Evolutionary conservation across 306 rosid species (phyloP).

Genomic region (Medicago ruthenica): DNA sequence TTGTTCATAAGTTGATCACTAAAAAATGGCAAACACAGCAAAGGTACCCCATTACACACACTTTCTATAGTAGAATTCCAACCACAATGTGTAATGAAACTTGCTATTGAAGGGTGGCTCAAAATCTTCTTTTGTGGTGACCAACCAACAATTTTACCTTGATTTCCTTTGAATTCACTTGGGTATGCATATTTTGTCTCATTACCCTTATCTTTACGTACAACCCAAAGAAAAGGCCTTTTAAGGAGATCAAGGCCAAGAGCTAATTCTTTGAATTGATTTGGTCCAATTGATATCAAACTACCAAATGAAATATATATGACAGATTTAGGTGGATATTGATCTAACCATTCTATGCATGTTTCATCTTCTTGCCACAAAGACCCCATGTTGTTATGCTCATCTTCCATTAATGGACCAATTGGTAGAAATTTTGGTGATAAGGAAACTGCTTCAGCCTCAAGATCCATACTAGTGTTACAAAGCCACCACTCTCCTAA

Average conservation of each 20-base stretch:
- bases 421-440: constrained; percentile 48
- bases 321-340: constrained; percentile 43
- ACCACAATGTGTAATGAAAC: constrained; percentile 66
- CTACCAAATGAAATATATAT: constrained; percentile 55
- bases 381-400: background rate
- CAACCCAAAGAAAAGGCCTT: constrained; percentile 51
- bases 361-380: constrained; percentile 42
- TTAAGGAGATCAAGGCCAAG: constrained; percentile 45
- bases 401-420: constrained; percentile 46
- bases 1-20: constrained; percentile 54
- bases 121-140: constrained; percentile 60
- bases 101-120: constrained; percentile 44
- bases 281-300: constrained; percentile 16
- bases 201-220: constrained; percentile 11
- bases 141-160: constrained; percentile 56
- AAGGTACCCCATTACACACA: constrained; percentile 52
- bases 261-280: constrained; percentile 51
- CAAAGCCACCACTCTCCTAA: constrained; percentile 57
- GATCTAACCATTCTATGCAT: constrained; percentile 49
- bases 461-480: constrained; percentile 51
- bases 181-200: constrained; percentile 22
- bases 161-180: constrained; percentile 42
- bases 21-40: constrained; percentile 66
- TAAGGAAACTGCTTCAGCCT: constrained; percentile 37
- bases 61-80: constrained; percentile 72